Conservation (phyloP, 305 asterid genomes). For the Fraxinus greggii region DNA sequence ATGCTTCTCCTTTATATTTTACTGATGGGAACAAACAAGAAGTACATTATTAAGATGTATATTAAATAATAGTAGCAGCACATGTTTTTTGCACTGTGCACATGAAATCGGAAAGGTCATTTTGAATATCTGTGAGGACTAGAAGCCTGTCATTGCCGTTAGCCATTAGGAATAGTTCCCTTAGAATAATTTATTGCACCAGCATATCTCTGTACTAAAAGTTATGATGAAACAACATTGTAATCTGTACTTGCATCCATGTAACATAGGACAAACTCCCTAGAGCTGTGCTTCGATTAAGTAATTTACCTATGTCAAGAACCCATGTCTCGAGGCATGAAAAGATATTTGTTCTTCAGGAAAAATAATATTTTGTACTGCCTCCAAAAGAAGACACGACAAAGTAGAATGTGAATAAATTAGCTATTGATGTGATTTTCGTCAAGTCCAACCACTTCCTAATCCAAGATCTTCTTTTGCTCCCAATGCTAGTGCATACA, state of each 20-base stretch:
- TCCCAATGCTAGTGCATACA: background rate
- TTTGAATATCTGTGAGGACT: background rate
- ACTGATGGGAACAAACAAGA: background rate
- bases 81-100: background rate
- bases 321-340: background rate
- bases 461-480: background rate
- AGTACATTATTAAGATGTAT: constrained; percentile 5
- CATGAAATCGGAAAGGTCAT: background rate
- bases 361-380: background rate
- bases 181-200: background rate
- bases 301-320: background rate
- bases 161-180: background rate
- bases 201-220: background rate
- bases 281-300: background rate
- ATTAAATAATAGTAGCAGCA: background rate
- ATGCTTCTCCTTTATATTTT: constrained; percentile 8
- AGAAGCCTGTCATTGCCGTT: background rate
- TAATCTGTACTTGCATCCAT: background rate
- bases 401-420: background rate
- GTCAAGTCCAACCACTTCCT: background rate
- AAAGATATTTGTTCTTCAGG: background rate
- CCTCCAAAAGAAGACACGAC: background rate
- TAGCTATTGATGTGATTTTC: background rate
- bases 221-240: background rate
- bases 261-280: background rate